phyloP scores from a whole-genome alignment of 805 yeast genomes.

The Saturnispora mendoncae region DNA sequence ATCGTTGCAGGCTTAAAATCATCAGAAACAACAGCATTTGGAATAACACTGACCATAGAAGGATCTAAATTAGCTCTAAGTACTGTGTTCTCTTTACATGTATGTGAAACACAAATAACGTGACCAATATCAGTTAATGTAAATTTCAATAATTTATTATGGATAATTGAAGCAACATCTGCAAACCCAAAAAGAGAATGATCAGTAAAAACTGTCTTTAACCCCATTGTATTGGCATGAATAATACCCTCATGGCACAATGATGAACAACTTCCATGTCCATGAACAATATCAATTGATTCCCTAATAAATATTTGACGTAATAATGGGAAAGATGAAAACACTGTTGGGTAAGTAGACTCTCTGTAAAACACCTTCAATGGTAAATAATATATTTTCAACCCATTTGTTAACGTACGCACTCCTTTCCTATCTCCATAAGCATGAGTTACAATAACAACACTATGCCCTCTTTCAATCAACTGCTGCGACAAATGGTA shows the following conservation, averaged over 20 bases:
- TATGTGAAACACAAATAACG: conserved; percentile 92
- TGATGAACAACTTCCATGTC: conserved; percentile 85
- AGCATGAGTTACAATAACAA: conserved; percentile 79
- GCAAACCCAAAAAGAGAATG: conserved; percentile 95
- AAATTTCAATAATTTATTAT: conserved; percentile 79
- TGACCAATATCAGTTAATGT: conserved; percentile 82
- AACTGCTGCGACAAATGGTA: conserved; percentile 83
- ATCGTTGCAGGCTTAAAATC: conserved; percentile 55
- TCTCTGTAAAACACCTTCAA: conserved; percentile 71
- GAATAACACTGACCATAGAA: conserved; percentile 73
- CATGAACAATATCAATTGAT: conserved; percentile 80
- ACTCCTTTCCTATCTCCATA: conserved; percentile 79
- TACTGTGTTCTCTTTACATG: conserved; percentile 93
- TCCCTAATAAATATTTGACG: conserved; percentile 84
- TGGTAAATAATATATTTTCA: conserved; percentile 89
- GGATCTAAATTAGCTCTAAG: conserved; percentile 81
- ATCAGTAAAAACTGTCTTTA: conserved; percentile 87
- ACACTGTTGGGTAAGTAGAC: conserved; percentile 82
- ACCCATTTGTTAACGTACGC: conserved; percentile 76
- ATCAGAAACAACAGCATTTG: conserved; percentile 84
- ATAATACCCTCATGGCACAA: conserved; percentile 83
- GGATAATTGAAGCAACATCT: conserved; percentile 71
- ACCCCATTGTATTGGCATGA: conserved; percentile 91
- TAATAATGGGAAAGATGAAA: conserved; percentile 76
- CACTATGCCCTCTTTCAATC: conserved; percentile 75